These are phyloP conservation scores for Saccharomycopsis sp. DNA, from an alignment of 805 yeast species.

Conservation along the genomic window DNA sequence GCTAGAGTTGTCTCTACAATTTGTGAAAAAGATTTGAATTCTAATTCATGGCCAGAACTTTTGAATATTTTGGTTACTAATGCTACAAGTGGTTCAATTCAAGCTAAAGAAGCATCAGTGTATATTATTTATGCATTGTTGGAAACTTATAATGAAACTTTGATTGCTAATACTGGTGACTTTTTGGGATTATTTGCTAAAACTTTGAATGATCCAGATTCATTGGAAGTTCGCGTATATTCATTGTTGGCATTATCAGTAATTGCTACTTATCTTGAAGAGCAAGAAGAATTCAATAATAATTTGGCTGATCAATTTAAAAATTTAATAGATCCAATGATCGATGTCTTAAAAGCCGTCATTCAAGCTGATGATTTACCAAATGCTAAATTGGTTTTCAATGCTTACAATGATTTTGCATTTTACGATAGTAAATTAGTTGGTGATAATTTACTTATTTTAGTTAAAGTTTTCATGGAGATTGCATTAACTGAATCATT, in stretches of 20 bases:
- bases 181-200: conserved; percentile 64
- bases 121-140: conserved; percentile 71
- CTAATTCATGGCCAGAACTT: conserved; percentile 64
- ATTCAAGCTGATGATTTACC: conserved; percentile 65
- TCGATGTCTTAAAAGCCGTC: conserved; percentile 70
- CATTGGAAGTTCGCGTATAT: conserved; percentile 72
- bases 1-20: conserved; percentile 87
- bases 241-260: conserved; percentile 71
- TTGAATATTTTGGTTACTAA: conserved; percentile 65
- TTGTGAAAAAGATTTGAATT: conserved; percentile 67
- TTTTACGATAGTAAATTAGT: conserved; percentile 70
- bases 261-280: conserved; percentile 62
- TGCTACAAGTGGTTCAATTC: conserved; percentile 44
- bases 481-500: conserved; percentile 50
- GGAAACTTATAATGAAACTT: conserved; percentile 56
- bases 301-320: conserved; percentile 48
- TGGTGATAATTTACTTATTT: conserved; percentile 63
- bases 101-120: conserved; percentile 73
- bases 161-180: conserved; percentile 53
- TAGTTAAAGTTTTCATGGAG: conserved; percentile 69
- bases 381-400: conserved; percentile 68
- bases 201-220: conserved; percentile 50
- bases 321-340: conserved; percentile 68
- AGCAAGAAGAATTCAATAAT: conserved; percentile 40
- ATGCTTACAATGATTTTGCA: conserved; percentile 74